Evolutionary conservation across 139 green algal species (phyloP), one percentile per base, ranked within the genome.

Genomic region (Parachlorella kessleri): DNA sequence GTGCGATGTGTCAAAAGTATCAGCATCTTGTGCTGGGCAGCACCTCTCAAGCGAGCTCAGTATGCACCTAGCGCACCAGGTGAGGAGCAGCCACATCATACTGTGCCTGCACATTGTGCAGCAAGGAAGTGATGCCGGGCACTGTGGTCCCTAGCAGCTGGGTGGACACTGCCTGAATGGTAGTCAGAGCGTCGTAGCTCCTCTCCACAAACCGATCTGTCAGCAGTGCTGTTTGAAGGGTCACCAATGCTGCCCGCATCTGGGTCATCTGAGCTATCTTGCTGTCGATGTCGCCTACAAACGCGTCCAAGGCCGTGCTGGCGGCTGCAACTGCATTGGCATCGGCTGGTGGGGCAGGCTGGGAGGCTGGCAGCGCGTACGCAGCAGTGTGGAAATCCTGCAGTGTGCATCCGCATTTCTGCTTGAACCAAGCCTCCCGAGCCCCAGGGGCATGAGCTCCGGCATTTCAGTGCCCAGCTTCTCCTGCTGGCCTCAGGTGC

Each of bases 21-120:
- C n/a, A n/a, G n/a, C n/a, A n/a, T n/a, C n/a, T n/a, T n/a, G n/a
- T n/a, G n/a, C n/a, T n/a, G n/a, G n/a, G n/a, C n/a, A n/a, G n/a
- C n/a, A n/a, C n/a, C n/a, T n/a, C n/a, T n/a, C n/a, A n/a, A n/a
- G n/a, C n/a, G n/a, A n/a, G n/a, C n/a, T n/a, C n/a, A n/a, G n/a
- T n/a, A n/a, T n/a, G n/a, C n/a, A n/a, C n/a, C n/a, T n/a, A n/a
- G n/a, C n/a, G n/a, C n/a, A n/a, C 18, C 7, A 85, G 6, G 48
- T 76, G 83, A 35, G 73, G 80, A 59, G 33, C 26, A 3, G 48
- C 66, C 2, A 10, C n/a, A 5, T n/a, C 54, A 70, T 84, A 85
- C 2, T 35, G 32, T 55, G 32, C 33, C 53, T 73, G 70, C 38
- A 76, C 54, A 28, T 24, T 42, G 38, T 39, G 40, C 40, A 82